phyloP scores from a whole-genome alignment of 2,329 filamentous ascomycete species.

The Grosmannia serpens region DNA sequence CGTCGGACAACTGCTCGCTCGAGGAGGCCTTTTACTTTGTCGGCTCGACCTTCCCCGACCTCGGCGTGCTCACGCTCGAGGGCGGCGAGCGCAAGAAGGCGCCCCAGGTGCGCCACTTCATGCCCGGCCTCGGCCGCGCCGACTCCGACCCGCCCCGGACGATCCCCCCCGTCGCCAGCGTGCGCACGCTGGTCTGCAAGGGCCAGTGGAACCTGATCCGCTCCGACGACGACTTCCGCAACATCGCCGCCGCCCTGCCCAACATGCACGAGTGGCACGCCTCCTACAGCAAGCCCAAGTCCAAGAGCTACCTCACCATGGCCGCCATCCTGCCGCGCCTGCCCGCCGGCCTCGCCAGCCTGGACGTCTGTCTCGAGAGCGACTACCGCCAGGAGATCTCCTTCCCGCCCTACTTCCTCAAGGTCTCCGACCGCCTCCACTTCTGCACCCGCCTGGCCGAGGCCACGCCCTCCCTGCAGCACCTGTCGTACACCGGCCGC shows the following conservation, averaged over 20 bases:
- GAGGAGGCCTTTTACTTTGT: conserved; percentile 60
- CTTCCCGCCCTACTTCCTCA: conserved; percentile 49
- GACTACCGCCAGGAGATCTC: conserved; percentile 56
- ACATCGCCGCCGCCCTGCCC: conserved; percentile 51
- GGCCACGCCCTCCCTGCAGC: conserved; percentile 50
- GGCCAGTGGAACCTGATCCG: conserved; percentile 70
- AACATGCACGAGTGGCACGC: conserved; percentile 52
- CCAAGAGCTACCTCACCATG: conserved; percentile 61
- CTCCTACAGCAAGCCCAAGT: conserved; percentile 61
- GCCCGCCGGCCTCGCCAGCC: conserved; percentile 45
- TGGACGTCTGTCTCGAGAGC: conserved; percentile 60
- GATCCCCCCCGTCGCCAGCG: conserved; percentile 33
- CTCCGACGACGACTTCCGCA: conserved; percentile 48
- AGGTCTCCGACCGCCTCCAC: conserved; percentile 47
- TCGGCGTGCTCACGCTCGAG: conserved; percentile 58
- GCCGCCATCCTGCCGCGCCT: conserved; percentile 48
- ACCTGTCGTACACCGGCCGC: conserved; percentile 60
- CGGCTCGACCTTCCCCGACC: conserved; percentile 43
- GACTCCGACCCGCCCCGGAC: not conserved
- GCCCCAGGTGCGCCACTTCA: conserved; percentile 52
- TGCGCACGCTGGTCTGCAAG: conserved; percentile 59
- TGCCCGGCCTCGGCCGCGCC: conserved; percentile 11
- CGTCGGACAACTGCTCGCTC: conserved; percentile 55
- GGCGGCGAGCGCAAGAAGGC: conserved; percentile 69
- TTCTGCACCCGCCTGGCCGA: conserved; percentile 54